Evolutionary conservation across 2,329 filamentous ascomycete genomes (phyloP), one percentile per base, ranked within the genome.

Genomic region (Beauveria caledonica): DNA sequence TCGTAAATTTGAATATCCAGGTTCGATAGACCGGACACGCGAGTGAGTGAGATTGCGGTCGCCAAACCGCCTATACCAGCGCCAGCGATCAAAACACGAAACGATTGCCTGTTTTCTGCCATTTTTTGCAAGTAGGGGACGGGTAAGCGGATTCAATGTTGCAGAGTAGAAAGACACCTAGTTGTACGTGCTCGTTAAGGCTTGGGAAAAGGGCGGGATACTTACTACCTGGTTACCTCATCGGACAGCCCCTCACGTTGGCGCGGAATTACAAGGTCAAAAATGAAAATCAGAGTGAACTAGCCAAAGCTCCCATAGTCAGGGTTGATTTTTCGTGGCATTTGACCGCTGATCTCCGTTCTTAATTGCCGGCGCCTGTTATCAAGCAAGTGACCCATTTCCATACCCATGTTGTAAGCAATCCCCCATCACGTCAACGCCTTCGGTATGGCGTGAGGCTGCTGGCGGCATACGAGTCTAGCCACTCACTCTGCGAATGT

Each of bases 1-100:
- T 82, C 80, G 64, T 80, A 82, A 11, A 82, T 69, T 61, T 79
- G 73, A 10, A 80, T 72, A 27, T 79, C 56, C 17, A 58, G 56
- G 25, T 45, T 51, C 29, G 46, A 69, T 44, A 80, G 67, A 19
- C 72, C 68, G 10, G 73, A 68, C 23, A 75, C 72, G 50, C 73
- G 67, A 53, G 71, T 63, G 39, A 80, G 68, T 4, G 77, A 76
- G 39, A 79, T 76, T 13, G 77, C 77, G 1, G 78, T 71, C 13
- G 75, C 73, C 8, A 81, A 71, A 2, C 79, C 77, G n/a, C 56
- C 56, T 11, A 58, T 58, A 9, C 56, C 56, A 51, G 71, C 77
- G 11, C 62, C 62, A 13, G 62, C 62, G 45, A 64, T 64, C 6
- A 63, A 19, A 17, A 64, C 25, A 13, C 62, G 62, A n/a, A 64